Conservation (phyloP, 768 basidiomycete genomes). For the Kwoniella sp. region DNA sequence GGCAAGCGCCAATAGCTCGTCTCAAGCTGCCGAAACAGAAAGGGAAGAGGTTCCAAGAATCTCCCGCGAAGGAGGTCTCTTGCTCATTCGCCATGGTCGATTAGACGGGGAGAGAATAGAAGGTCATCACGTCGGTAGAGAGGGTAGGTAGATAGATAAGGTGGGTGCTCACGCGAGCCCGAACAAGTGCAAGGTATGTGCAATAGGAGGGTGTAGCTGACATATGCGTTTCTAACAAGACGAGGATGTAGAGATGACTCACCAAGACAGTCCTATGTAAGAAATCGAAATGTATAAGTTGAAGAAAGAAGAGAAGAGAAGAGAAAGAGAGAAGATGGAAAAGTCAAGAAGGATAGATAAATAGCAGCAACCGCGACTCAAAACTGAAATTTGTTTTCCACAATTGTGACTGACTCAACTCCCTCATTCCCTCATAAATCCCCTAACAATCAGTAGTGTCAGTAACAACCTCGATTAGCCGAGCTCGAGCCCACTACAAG, state of each 20-base stretch:
- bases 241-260: slow-evolving; percentile 10
- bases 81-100: slow-evolving; percentile 57
- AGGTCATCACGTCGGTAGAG: slow-evolving; percentile 54
- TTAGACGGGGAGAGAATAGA: slow-evolving; percentile 58
- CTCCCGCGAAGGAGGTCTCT: slow-evolving; percentile 55
- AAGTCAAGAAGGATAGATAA: background rate
- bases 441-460: too few relatives aligned
- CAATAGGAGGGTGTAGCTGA: too few relatives aligned
- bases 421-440: too few relatives aligned
- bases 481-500: too few relatives aligned
- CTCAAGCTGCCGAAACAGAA: slow-evolving; percentile 11
- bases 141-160: too few relatives aligned
- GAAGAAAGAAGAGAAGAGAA: slow-evolving; percentile 16
- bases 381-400: too few relatives aligned
- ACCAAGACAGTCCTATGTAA: slow-evolving; percentile 2
- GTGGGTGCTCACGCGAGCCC: background rate
- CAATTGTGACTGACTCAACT: too few relatives aligned
- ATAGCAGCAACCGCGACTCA: too few relatives aligned
- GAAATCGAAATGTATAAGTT: background rate
- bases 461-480: too few relatives aligned
- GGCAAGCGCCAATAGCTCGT: slow-evolving; percentile 56
- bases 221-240: too few relatives aligned
- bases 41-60: slow-evolving; percentile 46
- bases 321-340: slow-evolving; percentile 2
- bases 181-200: too few relatives aligned